Evolutionary conservation across 2,329 filamentous ascomycete genomes (phyloP), one percentile per base, ranked within the genome.

Genomic region (Diaporthe eres): DNA sequence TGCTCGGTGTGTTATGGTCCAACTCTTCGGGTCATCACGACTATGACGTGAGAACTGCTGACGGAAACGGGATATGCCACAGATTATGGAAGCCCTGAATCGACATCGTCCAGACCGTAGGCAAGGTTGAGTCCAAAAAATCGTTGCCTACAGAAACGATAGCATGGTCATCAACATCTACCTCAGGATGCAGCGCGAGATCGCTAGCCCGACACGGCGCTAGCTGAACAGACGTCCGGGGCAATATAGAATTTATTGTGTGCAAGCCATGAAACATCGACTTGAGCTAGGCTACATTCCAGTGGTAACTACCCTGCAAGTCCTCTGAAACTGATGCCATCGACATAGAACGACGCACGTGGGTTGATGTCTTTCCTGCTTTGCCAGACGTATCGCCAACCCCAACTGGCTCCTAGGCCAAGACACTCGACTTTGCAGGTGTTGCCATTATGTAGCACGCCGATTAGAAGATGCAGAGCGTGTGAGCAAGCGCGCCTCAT

Each of bases 321-420:
- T 72, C n/a, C 47, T 71, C 60, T 61, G 65, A 44, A 58, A 55
- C 42, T 60, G 58, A 55, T 70, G 65, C 49, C 65, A 70, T 70
- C 65, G 49, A 58, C 61, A 74, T 67, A 67, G 57, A 65, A 68
- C 60, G 61, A 37, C 25, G 28, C 55, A 70, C 22, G 37, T 53
- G 22, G 60, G 44, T 60, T 67, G 37, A 39, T 74, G 72, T 47
- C 72, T 68, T 57, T 74, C 53, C 19, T 55, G 39, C 49, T 25
- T 28, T 28, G 28, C 67, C 72, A 75, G 34, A 72, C 67, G 60
- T 53, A 49, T 70, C 22, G 67, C 72, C 74, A 57, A 76, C 70
- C 55, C 65, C 55, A 77, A 71, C 55, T 71, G 71, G 74, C 76
- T 60, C 65, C 71, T 67, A 76, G 65, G 49, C 65, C 71, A 74